A percentile compares a stretch with the other conserved stretches of the same genome.
These are phyloP conservation scores for Paramecium sexaurelia DNA, from an alignment of 73 alveolate genomes.

Conservation along the genomic window DNA sequence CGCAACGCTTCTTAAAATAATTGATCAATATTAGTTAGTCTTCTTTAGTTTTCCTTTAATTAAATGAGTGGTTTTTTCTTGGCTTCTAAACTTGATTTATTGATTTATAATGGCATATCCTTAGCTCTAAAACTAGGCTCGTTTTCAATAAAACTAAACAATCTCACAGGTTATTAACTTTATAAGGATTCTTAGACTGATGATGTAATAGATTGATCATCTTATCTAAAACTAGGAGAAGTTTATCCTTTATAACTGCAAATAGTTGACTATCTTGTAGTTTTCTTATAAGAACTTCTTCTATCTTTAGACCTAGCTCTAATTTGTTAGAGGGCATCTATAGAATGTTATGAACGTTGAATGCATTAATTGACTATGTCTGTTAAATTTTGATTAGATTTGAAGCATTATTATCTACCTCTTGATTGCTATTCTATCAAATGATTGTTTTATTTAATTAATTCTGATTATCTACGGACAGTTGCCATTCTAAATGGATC, in stretches of 20 bases:
- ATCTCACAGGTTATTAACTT: background rate
- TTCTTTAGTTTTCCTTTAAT: background rate
- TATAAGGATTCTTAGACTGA: background rate
- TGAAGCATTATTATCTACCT: background rate
- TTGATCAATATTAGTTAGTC: conserved; percentile 1
- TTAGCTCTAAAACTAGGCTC: conserved; percentile 59
- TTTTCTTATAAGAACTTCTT: conserved; percentile 26
- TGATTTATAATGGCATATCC: conserved; percentile 30
- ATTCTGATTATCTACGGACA: conserved; percentile 43
- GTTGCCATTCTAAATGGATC: conserved; percentile 55
- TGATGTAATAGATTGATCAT: background rate
- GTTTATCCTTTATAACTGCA: background rate
- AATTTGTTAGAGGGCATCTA: conserved; percentile 26
- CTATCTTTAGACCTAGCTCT: conserved; percentile 51
- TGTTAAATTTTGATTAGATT: background rate
- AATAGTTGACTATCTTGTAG: background rate
- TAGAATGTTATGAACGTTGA: conserved; percentile 49
- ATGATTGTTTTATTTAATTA: background rate
- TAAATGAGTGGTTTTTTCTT: background rate
- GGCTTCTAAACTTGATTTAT: conserved; percentile 7
- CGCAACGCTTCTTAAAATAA: background rate
- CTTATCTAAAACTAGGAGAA: conserved; percentile 48
- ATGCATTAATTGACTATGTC: conserved; percentile 26
- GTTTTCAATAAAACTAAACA: conserved; percentile 27
- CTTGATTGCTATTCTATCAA: background rate